Base-by-base conservation (phyloP, 2,329 filamentous ascomycete species). In the Microsporum ferrugineum region DNA sequence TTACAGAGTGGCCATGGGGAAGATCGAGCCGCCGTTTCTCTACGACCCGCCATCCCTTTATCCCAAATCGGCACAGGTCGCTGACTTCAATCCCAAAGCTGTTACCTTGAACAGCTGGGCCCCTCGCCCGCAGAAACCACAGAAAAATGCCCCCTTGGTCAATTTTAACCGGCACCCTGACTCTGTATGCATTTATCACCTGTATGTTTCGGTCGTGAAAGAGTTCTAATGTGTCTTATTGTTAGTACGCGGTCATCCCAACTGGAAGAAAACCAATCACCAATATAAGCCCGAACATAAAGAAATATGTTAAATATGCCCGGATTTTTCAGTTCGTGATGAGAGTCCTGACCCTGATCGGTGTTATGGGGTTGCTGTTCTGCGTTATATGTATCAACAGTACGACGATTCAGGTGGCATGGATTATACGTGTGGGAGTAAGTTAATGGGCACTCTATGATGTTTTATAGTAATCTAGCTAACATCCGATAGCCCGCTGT, bases 151-250 rank as follows among this genome's bases (percentile, higher is more conserved):
- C 0, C 91, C 90, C 10, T 76, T 95, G 65, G 76, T 96, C 64
- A 82, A 87, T 63, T 88, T 96, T 79, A 94, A 95, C 73, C 82
- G 83, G 62, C 91, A 96, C 73, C 91, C 91, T 1, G 91, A 96
- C 69, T 75, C 75, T 17, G 87, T 90, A 80, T 70, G 84, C 77
- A 17, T 8, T 33, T 3, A 8, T 23, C 14, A 5, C 36, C 8
- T 39, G 29, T n/a, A 47, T 17, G 10, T 38, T 12, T 36, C 23
- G 1, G 8, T 43, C 55, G 2, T 31, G 17, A n/a, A 39, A 10
- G 8, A 27, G 17, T 34, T 47, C 60, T 63, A 39, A 63, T 41
- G 10, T 5, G 10, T 23, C 6, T 6, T 7, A 29, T 0, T 62
- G 66, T 38, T 62, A 77, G 76, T 78, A 75, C 63, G 69, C 66